Evolutionary conservation across 1,284 basidiomycete genomes (phyloP), one percentile per base, ranked within the genome.

Genomic region (Leccinum griseonigrum): DNA sequence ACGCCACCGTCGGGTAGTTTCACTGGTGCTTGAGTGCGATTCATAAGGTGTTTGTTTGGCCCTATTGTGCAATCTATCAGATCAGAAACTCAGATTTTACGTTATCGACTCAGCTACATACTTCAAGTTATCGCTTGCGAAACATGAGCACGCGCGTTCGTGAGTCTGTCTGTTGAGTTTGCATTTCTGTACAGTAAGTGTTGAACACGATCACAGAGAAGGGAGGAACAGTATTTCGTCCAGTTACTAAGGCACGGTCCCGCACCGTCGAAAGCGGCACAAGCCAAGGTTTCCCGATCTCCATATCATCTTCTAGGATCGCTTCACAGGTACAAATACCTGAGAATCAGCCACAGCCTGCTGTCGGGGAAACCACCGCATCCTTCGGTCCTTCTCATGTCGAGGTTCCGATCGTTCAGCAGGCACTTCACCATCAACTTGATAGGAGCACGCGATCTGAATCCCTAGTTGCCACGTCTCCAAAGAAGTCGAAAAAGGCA

Each of bases 61-160:
- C 54, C 64, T 75, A 66, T 70, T 69, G 68, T 68, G 38, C 8
- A 40, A 16, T 16, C 0, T 0, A 43, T n/a, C 8, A 43, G n/a
- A 43, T 43, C 40, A 43, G 40, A 9, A 43, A 8, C 40, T 43
- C 14, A 16, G 38, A 40, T 40, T 43, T 43, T 11, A 40, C 40
- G 40, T 43, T 43, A 43, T 43, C n/a, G 16, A 55, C 55, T 56
- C n/a, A 57, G 3, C 29, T 10, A 18, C 34, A 22, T 22, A 22
- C 22, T 22, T 22, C 22, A 22, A 22, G 22, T 22, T 53, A 43
- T 58, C 43, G 13, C 46, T 60, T 14, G 54, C 18, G 26, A 53
- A 58, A 59, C 43, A 91, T 91, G 90, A 88, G 86, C 50, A 88
- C 84, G 64, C 85, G 90, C 72, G 89, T 91, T 74, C 89, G 90